These are phyloP conservation scores for Calonectria pauciramosa DNA, from an alignment of 2,329 filamentous ascomycete species.

Conservation along the genomic window DNA sequence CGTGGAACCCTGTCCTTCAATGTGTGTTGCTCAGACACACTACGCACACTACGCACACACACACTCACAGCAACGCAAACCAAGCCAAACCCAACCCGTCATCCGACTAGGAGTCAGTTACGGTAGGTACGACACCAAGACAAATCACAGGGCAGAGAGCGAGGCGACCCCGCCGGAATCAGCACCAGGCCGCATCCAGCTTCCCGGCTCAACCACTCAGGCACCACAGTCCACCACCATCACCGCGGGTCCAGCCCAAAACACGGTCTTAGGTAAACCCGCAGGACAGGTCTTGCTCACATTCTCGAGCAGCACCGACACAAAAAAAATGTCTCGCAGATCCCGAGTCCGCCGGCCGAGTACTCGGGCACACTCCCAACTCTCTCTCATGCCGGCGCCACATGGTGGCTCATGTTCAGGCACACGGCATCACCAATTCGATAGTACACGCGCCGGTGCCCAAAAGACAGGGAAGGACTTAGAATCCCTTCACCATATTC, in stretches of 20 bases:
- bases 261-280: not conserved
- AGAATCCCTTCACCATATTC: not conserved
- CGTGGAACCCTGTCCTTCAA: not conserved
- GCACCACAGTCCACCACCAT: not conserved
- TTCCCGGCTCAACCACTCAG: slow-evolving; percentile 13
- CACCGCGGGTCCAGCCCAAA: not conserved
- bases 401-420: slow-evolving; percentile 12
- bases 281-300: not conserved
- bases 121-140: not conserved
- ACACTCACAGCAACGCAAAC: not conserved
- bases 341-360: not conserved
- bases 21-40: slow-evolving; percentile 6
- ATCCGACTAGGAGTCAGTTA: not conserved
- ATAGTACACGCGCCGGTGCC: not conserved
- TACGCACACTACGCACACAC: too few relatives aligned
- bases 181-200: slow-evolving; percentile 11
- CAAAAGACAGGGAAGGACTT: not conserved
- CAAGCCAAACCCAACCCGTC: not conserved
- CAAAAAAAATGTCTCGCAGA: not conserved
- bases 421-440: slow-evolving; percentile 7
- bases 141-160: not conserved
- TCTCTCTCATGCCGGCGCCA: not conserved
- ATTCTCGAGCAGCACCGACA: not conserved
- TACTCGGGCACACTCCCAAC: not conserved
- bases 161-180: not conserved